Evolutionary conservation across 345 rosid genomes (phyloP), one percentile per base, ranked within the genome.

Genomic region (Sisymbrium altissimum): DNA sequence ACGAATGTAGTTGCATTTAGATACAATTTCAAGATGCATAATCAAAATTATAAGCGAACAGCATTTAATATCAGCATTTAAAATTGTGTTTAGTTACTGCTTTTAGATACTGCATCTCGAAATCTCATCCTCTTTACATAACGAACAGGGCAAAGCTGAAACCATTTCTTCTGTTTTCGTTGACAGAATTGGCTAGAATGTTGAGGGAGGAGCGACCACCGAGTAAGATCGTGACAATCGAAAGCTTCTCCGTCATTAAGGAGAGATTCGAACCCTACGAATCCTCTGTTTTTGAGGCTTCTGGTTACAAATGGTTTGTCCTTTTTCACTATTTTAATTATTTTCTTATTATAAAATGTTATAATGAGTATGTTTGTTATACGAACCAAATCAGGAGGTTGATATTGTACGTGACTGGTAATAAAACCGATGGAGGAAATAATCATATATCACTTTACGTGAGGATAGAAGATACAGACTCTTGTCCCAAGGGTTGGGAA

Each of bases 301-400:
- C 65, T 14, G 79, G 78, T 45, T 69, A 80, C 74, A 81, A 80
- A 82, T 83, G 84, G 85, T 78, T 48, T 61, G 29, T 3, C 6
- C 5, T 27, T 27, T 21, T n/a, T 50, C 4, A 19, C 3, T 14
- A 30, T 25, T 52, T 52, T 25, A 3, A 0, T 52, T 52, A 3
- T 5, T 25, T 12, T 11, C 25, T 23, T 25, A 44, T 44, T n/a
- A 18, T n/a, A 44, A 18, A 6, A 15, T 44, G 15, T 44, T 7
- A n/a, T 44, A 44, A 15, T 44, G 15, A 6, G 15, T 8, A 5
- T 44, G 15, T n/a, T 49, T 21, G 5, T 50, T 27, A 11, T 50
- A 18, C 41, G 33, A 32, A 17, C 0, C 7, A 55, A 44, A 25
- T 14, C 48, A 81, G 81, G 86, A 79, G 70, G 17, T 43, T 85